Conservation (phyloP, 345 rosid genomes). For the Heritiera littoralis region DNA sequence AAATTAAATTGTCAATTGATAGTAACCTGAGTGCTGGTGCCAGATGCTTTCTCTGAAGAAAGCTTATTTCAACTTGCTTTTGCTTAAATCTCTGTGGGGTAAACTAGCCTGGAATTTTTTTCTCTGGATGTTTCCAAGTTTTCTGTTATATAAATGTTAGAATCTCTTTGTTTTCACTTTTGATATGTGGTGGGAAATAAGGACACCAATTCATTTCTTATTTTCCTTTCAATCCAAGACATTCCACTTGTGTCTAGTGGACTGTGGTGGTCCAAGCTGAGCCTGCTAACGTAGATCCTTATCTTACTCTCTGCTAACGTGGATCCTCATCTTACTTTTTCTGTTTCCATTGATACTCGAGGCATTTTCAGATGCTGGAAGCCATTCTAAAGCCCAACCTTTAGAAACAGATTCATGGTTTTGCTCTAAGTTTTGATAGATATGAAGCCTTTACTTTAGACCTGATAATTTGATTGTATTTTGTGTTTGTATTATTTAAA, state of each 20-base stretch:
- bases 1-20: background rate
- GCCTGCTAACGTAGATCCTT: constrained; percentile 23
- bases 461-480: no score
- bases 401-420: constrained; percentile 7
- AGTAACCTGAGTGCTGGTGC: background rate
- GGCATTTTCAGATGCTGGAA: constrained; percentile 17
- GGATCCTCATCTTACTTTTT: constrained; percentile 13
- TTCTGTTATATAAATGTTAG: constrained; percentile 18
- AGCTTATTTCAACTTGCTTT: background rate
- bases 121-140: background rate
- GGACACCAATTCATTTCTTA: background rate
- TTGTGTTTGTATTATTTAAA: no score
- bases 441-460: background rate
- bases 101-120: constrained; percentile 21
- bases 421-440: background rate
- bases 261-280: constrained; percentile 19
- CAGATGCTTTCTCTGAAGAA: background rate
- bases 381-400: background rate
- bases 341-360: constrained; percentile 14
- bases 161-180: background rate
- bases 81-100: background rate
- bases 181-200: constrained; percentile 22
- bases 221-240: constrained; percentile 1
- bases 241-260: constrained; percentile 20
- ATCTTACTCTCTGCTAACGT: background rate